These are phyloP conservation scores for Eucalyptus tenuipes DNA, from an alignment of 345 rosid species.

Conservation along the genomic window DNA sequence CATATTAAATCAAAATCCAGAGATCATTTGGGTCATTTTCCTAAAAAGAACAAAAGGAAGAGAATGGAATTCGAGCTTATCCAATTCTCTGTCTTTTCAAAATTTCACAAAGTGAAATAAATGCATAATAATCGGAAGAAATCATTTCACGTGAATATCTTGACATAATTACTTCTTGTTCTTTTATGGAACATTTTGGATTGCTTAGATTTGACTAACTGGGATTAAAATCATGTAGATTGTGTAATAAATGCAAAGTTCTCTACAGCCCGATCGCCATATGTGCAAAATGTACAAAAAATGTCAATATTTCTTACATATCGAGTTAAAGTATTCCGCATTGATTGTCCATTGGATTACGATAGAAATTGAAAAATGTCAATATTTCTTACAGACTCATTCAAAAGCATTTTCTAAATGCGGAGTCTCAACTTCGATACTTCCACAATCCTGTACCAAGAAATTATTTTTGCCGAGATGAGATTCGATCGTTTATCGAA, in stretches of 20 bases:
- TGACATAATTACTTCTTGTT: not conserved
- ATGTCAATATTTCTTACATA: not conserved
- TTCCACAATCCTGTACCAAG: not conserved
- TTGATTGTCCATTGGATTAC: accelerated
- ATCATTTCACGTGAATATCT: not conserved
- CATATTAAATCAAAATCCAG: accelerated
- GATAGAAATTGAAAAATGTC: no score
- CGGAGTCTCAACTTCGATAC: accelerated
- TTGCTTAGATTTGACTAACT: not conserved
- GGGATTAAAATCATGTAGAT: not conserved
- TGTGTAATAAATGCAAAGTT: not conserved
- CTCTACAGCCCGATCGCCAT: not conserved
- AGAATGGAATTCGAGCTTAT: not conserved
- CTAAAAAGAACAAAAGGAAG: no score
- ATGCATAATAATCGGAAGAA: not conserved
- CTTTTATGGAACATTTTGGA: not conserved
- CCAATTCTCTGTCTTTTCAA: not conserved
- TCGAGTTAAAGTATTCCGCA: not conserved
- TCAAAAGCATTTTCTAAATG: not conserved
- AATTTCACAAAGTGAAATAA: no score
- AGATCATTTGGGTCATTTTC: not conserved
- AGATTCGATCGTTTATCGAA: accelerated
- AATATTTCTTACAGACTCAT: accelerated
- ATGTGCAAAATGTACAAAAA: not conserved
- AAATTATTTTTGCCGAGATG: accelerated